phyloP scores from a whole-genome alignment of 768 basidiomycete genomes.

The Asterophora parasitica region DNA sequence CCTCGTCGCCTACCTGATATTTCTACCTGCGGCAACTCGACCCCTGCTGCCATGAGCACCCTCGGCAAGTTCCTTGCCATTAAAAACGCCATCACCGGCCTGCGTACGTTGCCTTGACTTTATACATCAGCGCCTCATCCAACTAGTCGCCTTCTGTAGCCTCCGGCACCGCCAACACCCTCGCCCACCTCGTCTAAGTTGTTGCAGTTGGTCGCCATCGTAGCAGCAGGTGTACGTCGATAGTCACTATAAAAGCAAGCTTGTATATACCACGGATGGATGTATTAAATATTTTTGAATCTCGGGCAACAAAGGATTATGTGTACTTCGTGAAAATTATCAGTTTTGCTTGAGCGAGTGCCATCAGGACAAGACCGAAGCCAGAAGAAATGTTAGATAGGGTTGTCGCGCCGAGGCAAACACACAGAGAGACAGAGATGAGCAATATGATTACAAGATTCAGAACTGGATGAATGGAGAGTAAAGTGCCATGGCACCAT shows the following conservation, averaged over 20 bases:
- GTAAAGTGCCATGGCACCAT: constrained; percentile 10
- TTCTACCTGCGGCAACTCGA: background rate
- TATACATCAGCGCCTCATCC: background rate
- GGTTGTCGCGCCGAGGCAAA: constrained; percentile 5
- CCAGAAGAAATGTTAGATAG: constrained; percentile 23
- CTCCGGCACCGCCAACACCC: background rate
- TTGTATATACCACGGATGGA: background rate
- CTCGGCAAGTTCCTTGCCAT: background rate
- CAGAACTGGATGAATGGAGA: constrained; percentile 15
- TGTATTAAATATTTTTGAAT: constrained; percentile 9
- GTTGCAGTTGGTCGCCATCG: background rate
- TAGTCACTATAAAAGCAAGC: background rate
- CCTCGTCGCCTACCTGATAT: constrained; percentile 6
- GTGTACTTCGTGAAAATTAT: constrained; percentile 13
- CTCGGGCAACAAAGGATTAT: constrained; percentile 15
- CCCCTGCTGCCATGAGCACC: constrained; percentile 6
- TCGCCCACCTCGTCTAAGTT: background rate
- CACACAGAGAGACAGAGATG: constrained; percentile 10
- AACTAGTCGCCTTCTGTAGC: background rate
- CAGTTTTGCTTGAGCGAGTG: constrained; percentile 11
- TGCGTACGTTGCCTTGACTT: background rate
- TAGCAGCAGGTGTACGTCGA: background rate
- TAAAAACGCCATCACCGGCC: background rate
- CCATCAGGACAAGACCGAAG: constrained; percentile 6
- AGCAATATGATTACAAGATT: constrained; percentile 39